Evolutionary conservation across 2,329 filamentous ascomycete species (phyloP), one percentile per base, ranked within the genome.

Genomic region (Ophiostoma perfectum): DNA sequence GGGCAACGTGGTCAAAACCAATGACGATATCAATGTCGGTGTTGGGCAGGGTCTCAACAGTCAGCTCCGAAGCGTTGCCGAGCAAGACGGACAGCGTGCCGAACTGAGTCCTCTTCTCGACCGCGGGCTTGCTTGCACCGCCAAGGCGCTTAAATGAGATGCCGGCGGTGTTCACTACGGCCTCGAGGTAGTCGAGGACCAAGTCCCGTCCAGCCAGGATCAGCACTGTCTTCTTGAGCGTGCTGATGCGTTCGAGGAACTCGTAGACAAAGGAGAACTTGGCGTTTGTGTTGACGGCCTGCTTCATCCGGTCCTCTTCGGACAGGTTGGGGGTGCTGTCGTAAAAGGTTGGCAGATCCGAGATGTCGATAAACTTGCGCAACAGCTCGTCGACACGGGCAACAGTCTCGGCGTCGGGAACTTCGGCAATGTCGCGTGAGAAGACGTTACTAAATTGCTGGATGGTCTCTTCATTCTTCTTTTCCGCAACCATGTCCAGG

Each of bases 181-280:
- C 77, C 70, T 81, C 81, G 1, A 89, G 76, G 44, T 88, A 80
- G 42, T 83, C 81, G 55, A 85, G 75, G 6, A 85, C 76, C 42
- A 80, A 78, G 9, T 80, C 80, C 5, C 82, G 80, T 27, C 82
- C 82, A 8, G 80, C 83, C 11, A 89, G 73, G 38, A 89, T 80
- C 14, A 87, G 75, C 7, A 89, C 75, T 47, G 81, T 83, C 49
- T 79, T 81, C 11, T 81, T 78, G 12, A 77, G 75, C 16, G 77
- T 75, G n/a, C 74, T 73, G 11, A 87, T 73, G 8, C 75, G 73
- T 27, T 81, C 77, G 42, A 88, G 74, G 3, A 89, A 77, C 70
- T 87, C 84, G 62, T 80, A 82, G 5, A 88, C 73, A 72, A 89
- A 89, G 44, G 80, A 81, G 72, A 84, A 86, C 72, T 89, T 89